Base-by-base conservation (phyloP, 164 flowering plant species). In the Echeveria elegans region DNA sequence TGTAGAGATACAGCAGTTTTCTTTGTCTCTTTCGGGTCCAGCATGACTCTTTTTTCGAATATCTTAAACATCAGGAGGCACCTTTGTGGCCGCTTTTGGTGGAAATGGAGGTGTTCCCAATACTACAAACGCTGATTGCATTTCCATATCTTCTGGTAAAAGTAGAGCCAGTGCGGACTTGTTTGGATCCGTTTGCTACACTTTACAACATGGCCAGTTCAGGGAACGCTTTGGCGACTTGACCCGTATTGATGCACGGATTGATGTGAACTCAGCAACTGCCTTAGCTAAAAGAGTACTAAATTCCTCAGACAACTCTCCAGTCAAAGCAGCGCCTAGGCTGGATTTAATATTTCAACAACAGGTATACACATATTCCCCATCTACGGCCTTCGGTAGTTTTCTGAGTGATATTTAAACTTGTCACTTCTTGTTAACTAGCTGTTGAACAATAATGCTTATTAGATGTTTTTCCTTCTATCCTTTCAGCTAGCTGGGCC, bases 161-260 rank as follows among this genome's bases (percentile, higher is more conserved):
- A 79, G 70, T 65, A 83, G 80, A 36, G 61, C 85, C 5, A 75
- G 60, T 66, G 89, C 87, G 50, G 97, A 93, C 73, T 60, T 85
- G 38, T 93, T 88, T 81, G 94, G 89, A 30, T 93, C 98, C 30
- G 41, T 77, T 63, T 81, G 92, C 79, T 87, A 69, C 75, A 85
- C 89, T 24, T 75, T 77, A 38, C 98, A 89, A 75, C 94, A 82
- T 69, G 98, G 98, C 58, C 79, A 75, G 59, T 93, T 93, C 77
- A 83, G 81, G 68, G 77, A 83, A 64, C 18, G 0, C 0, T 85
- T 67, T 65, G 74, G 79, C 66, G 97, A 93, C 70, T 81, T 93
- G 30, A 90, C 96, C 38, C 72, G 97, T 16, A 56, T 93, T 38
- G 97, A 93, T 79, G 87, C 94, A 65, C 89, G 94, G 23, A 65